Percentiles rank a stretch among this genome's conserved stretches.
These are phyloP conservation scores for Amanita pallidorosea DNA, from an alignment of 768 basidiomycete species.

Conservation along the genomic window DNA sequence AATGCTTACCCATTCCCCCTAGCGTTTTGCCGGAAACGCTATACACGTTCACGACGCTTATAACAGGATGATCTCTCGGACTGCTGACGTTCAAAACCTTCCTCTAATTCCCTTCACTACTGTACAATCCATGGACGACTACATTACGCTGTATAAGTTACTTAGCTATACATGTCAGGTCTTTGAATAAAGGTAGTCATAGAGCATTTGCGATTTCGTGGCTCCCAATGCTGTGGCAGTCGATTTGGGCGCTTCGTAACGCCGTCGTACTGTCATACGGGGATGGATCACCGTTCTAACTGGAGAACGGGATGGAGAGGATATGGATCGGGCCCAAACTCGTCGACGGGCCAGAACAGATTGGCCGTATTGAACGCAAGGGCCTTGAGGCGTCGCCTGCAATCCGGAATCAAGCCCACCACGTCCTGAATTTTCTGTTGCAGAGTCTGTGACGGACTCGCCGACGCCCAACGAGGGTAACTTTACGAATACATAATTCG, in stretches of 20 bases:
- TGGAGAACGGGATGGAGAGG: constrained; percentile 48
- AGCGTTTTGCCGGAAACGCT: constrained; percentile 21
- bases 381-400: neutral
- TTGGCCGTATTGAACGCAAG: constrained; percentile 24
- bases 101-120: neutral
- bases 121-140: neutral
- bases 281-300: constrained; percentile 21
- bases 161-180: neutral
- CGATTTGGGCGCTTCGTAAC: constrained; percentile 5
- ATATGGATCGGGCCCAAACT: constrained; percentile 26
- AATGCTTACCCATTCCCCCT: neutral
- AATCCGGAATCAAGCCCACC: neutral
- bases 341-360: constrained; percentile 19
- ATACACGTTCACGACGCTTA: constrained; percentile 18
- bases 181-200: constrained; percentile 34
- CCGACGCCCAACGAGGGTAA: constrained; percentile 17
- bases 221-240: neutral
- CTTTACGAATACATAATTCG: constrained; percentile 20
- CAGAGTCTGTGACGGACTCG: constrained; percentile 5
- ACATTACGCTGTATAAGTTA: neutral
- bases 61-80: constrained; percentile 15
- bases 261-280: constrained; percentile 9
- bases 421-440: neutral
- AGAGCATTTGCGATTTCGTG: constrained; percentile 18
- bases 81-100: neutral